Evolutionary conservation across 257 asterid genomes (phyloP).

Genomic region (Cinchona pubescens): DNA sequence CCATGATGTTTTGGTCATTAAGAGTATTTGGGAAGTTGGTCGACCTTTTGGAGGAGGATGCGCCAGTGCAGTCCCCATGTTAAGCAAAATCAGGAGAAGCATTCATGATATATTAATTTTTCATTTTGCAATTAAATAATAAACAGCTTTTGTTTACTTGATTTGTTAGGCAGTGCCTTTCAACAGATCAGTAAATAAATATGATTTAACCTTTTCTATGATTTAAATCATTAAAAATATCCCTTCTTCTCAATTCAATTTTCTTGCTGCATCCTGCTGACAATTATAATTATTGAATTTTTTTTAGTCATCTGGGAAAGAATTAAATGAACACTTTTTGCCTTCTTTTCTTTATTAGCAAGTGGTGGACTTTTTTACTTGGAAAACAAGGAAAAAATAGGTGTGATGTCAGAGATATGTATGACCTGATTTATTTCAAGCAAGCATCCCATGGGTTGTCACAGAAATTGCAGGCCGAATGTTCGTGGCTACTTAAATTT

Average conservation of each 20-base stretch:
- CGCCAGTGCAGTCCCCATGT: background rate
- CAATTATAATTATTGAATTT: background rate
- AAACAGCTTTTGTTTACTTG: background rate
- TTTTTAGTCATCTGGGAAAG: conserved; percentile 14
- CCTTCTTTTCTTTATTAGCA: background rate
- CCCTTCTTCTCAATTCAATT: background rate
- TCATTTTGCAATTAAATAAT: too few species aligned
- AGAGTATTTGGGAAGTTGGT: background rate
- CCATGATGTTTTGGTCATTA: background rate
- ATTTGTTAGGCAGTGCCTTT: conserved; percentile 7
- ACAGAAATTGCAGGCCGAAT: background rate
- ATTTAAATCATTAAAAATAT: background rate
- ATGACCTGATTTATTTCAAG: conserved; percentile 3
- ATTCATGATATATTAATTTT: too few species aligned
- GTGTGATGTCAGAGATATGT: background rate
- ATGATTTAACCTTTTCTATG: background rate
- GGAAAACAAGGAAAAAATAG: background rate
- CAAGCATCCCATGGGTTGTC: background rate
- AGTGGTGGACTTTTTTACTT: background rate
- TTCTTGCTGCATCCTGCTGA: background rate
- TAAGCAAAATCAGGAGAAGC: background rate
- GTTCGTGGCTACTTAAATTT: background rate
- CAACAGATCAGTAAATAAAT: conserved; percentile 6
- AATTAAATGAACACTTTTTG: conserved; percentile 17
- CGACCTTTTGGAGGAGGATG: background rate